Evolutionary conservation across 108 stramenopile genomes (phyloP).

Genomic region (Conticribra weissflogii): DNA sequence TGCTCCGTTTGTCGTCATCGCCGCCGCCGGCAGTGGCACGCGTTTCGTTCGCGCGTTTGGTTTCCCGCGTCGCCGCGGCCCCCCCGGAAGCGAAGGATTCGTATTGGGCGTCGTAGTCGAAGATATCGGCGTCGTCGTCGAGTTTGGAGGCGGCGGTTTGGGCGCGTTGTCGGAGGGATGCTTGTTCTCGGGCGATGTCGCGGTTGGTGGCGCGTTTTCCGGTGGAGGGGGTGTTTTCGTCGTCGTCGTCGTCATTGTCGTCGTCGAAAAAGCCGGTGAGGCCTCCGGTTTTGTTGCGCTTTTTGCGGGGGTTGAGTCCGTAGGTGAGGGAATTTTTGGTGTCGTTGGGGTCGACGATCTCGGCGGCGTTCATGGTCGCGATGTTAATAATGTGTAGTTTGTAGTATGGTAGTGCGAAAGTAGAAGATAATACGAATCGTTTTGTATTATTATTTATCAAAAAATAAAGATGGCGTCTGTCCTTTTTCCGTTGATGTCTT

Average conservation of each 20-base stretch:
- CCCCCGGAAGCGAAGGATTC: slow-evolving; percentile 49
- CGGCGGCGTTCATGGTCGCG: slow-evolving; percentile 6
- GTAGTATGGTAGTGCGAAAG: no score
- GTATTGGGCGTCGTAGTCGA: slow-evolving; percentile 80
- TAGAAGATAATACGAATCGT: no score
- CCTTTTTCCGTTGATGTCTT: no score
- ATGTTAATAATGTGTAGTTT: background rate
- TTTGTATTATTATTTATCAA: no score
- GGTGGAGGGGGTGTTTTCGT: slow-evolving; percentile 11
- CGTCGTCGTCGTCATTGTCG: slow-evolving; percentile 36
- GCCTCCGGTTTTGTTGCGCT: slow-evolving; percentile 8
- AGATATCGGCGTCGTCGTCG: slow-evolving; percentile 35
- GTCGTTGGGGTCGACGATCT: background rate
- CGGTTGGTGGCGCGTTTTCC: slow-evolving; percentile 57
- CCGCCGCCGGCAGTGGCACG: background rate
- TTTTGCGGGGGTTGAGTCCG: slow-evolving; percentile 47
- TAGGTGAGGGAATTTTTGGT: slow-evolving; percentile 10
- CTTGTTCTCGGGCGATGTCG: slow-evolving; percentile 71
- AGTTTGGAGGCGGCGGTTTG: slow-evolving; percentile 46
- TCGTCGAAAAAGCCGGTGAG: slow-evolving; percentile 20
- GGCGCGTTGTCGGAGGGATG: slow-evolving; percentile 65
- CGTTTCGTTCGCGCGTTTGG: background rate
- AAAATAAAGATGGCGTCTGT: no score
- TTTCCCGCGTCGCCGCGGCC: slow-evolving; percentile 13
- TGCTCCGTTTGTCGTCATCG: slow-evolving; percentile 45